Conservation (phyloP, 176 grass and related monocot genomes). For the Aegilops tauschii region DNA sequence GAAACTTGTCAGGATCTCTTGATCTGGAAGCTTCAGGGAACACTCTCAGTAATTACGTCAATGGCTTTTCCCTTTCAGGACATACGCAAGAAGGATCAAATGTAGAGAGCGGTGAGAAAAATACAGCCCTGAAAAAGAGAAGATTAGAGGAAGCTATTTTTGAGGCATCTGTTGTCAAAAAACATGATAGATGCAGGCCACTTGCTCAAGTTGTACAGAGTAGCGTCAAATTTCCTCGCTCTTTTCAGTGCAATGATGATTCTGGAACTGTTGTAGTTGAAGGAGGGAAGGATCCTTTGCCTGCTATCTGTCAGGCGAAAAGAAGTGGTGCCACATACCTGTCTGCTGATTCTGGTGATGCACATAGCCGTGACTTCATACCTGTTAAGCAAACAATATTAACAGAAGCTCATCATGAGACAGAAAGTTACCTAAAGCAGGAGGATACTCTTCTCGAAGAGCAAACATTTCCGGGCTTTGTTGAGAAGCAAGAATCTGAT, state of each 20-base stretch:
- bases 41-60: slow-evolving; percentile 25
- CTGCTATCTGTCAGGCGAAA: slow-evolving; percentile 23
- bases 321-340: slow-evolving; percentile 37
- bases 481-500: slow-evolving; percentile 41
- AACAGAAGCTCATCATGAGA: slow-evolving; percentile 30
- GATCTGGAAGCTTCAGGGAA: slow-evolving; percentile 31
- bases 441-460: slow-evolving; percentile 39
- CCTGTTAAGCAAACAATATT: slow-evolving; percentile 32
- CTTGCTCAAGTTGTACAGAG: slow-evolving; percentile 60
- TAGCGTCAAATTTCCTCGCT: slow-evolving; percentile 37
- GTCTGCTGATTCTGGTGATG: slow-evolving; percentile 48
- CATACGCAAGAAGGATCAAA: slow-evolving; percentile 25
- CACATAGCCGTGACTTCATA: slow-evolving; percentile 33
- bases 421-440: slow-evolving; percentile 34
- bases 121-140: slow-evolving; percentile 39
- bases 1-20: slow-evolving; percentile 39
- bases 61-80: slow-evolving; percentile 29
- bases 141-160: slow-evolving; percentile 35
- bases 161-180: slow-evolving; percentile 60
- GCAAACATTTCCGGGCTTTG: slow-evolving; percentile 41
- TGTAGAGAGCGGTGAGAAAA: slow-evolving; percentile 13
- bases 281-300: slow-evolving; percentile 29
- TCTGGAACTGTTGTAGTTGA: slow-evolving; percentile 29
- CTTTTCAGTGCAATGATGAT: slow-evolving; percentile 39
- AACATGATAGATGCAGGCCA: slow-evolving; percentile 61